Evolutionary conservation across 2,329 filamentous ascomycete genomes (phyloP).

Genomic region (Aspergillus melleus): DNA sequence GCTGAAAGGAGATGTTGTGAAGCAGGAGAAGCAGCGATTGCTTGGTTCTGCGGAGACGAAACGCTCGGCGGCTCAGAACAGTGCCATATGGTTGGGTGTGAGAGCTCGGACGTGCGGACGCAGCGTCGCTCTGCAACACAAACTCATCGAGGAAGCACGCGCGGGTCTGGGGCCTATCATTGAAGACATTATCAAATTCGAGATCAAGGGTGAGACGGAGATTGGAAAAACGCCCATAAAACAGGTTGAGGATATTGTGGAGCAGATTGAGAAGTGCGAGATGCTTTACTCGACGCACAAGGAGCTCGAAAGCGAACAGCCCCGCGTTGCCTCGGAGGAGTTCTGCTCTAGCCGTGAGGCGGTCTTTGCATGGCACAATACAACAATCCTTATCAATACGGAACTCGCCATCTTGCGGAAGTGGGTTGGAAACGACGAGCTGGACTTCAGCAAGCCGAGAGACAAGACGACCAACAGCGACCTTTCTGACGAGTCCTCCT

Average conservation of each 20-base stretch:
- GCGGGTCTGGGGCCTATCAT: slow-evolving; percentile 70
- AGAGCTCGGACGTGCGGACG: slow-evolving; percentile 81
- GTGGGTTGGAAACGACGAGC: slow-evolving; percentile 94
- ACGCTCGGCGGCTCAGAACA: slow-evolving; percentile 65
- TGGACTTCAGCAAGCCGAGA: slow-evolving; percentile 81
- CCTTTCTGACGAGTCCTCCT: slow-evolving; percentile 85
- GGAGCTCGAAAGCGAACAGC: slow-evolving; percentile 72
- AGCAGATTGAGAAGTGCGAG: slow-evolving; percentile 87
- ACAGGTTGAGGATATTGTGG: slow-evolving; percentile 86
- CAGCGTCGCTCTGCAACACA: slow-evolving; percentile 77
- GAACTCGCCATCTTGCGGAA: slow-evolving; percentile 87
- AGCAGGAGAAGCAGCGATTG: slow-evolving; percentile 94
- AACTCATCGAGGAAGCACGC: slow-evolving; percentile 84
- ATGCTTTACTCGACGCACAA: slow-evolving; percentile 78
- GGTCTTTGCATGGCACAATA: slow-evolving; percentile 95
- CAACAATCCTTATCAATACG: slow-evolving; percentile 92
- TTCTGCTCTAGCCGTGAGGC: slow-evolving; percentile 84
- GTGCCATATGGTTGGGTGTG: slow-evolving; percentile 84
- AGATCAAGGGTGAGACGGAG: slow-evolving; percentile 90
- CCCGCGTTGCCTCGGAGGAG: slow-evolving; percentile 70
- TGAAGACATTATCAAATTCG: slow-evolving; percentile 87
- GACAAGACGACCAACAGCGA: slow-evolving; percentile 68
- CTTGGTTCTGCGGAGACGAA: slow-evolving; percentile 79
- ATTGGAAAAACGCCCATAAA: slow-evolving; percentile 83
- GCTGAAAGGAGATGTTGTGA: slow-evolving; percentile 92